These are phyloP conservation scores for Hibiscus trionum DNA, from an alignment of 345 rosid genomes.

Conservation along the genomic window DNA sequence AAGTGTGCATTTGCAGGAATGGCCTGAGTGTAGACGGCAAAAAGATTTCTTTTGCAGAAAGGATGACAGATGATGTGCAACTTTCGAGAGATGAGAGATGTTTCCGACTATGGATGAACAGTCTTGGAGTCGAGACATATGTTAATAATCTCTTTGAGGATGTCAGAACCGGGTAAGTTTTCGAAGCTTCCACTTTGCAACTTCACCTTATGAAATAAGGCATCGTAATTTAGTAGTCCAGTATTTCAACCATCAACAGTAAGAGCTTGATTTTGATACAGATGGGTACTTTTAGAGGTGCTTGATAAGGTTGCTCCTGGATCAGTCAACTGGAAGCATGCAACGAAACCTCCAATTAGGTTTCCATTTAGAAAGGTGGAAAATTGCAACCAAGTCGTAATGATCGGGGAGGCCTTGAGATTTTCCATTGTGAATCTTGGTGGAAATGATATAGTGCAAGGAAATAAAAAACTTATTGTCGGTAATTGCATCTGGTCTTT, in stretches of 20 bases:
- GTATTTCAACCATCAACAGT: not conserved
- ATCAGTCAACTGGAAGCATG: constrained; percentile 86
- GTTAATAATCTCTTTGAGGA: not conserved
- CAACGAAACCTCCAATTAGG: constrained; percentile 88
- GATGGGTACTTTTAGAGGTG: constrained; percentile 88
- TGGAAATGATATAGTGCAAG: constrained; percentile 90
- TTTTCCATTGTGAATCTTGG: constrained; percentile 86
- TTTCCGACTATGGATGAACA: not conserved
- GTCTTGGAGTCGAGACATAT: not conserved
- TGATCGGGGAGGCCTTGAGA: constrained; percentile 62
- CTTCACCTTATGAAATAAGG: not conserved
- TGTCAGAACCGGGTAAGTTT: not conserved
- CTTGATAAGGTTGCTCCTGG: constrained; percentile 82
- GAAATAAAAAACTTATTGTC: constrained; percentile 91
- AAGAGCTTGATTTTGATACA: constrained; percentile 24
- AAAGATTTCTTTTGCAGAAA: not conserved
- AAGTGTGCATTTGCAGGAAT: constrained; percentile 48
- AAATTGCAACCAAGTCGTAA: constrained; percentile 87
- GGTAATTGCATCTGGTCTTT: constrained; percentile 34
- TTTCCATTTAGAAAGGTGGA: constrained; percentile 95
- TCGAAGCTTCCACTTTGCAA: not conserved
- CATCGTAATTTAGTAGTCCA: not conserved
- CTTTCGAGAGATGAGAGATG: not conserved
- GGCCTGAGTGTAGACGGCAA: constrained; percentile 25
- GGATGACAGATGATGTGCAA: not conserved